Base-by-base conservation (phyloP, 2,329 filamentous ascomycete genomes). In the Colletotrichum graminicola region DNA sequence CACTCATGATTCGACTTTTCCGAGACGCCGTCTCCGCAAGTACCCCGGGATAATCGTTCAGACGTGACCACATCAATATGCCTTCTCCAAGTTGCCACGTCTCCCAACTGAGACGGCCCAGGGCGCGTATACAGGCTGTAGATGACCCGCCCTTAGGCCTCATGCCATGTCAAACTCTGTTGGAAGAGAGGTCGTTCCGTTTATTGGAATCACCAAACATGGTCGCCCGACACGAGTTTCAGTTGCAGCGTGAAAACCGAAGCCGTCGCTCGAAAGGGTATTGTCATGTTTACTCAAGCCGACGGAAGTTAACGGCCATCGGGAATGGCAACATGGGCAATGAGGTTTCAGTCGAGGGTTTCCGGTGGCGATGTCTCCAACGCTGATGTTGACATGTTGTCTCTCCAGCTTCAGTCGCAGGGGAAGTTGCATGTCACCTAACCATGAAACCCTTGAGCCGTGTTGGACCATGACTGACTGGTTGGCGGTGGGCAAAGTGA, bases 141-240 rank as follows among this genome's bases (percentile, higher is more conserved):
- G 52, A 36, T 23, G 26, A 5, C 26, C 16, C 16, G 6, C 26
- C 39, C 12, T 14, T 47, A 36, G 54, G 43, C 59, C 64, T 45
- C 34, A 21, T 34, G 45, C 56, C n/a, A 21, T 23, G 21, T 23
- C n/a, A 10, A 62, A 62, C 57, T 62, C 6, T 62, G 26, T 36
- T 32, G 26, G 26, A 36, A 18, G 57, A 29, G 39, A 45, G 34
- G 32, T 10, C 12, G 21, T n/a, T 26, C 21, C 34, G 16, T 14
- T 29, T 21, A 6, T 36, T 8, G 34, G n/a, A 18, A 18, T 52
- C 26, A 16, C 41, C 12, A 10, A 59, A 36, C n/a, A 23, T 36
- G 52, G 29, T 65, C 52, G 41, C 36, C 62, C 21, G 3, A 18
- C 2, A 51, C 5, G 14, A 34, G 45, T 41, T 29, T 41, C 23